phyloP scores from a whole-genome alignment of 1,284 basidiomycete genomes.

The Trametes hirsuta region DNA sequence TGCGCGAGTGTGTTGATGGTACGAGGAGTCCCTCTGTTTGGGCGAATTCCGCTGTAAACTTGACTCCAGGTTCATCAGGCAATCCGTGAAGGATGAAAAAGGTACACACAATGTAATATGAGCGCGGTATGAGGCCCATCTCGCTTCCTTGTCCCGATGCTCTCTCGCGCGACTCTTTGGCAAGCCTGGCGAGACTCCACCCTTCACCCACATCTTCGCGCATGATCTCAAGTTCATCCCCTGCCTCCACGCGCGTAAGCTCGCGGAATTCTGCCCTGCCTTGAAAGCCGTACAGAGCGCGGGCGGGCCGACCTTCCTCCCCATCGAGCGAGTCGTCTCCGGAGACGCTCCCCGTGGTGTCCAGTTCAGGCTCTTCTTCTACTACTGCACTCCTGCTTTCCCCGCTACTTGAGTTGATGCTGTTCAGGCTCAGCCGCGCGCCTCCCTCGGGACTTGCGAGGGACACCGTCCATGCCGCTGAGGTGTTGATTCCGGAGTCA shows the following conservation, averaged over 20 bases:
- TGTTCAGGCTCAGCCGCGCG: conserved; percentile 21
- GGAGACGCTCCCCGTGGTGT: conserved; percentile 42
- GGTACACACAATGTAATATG: conserved; percentile 67
- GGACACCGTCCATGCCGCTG: conserved; percentile 72
- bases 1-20: conserved; percentile 29
- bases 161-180: conserved; percentile 13
- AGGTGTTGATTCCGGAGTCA: conserved; percentile 77
- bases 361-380: conserved; percentile 39
- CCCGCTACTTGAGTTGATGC: background rate
- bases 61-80: background rate
- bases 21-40: conserved; percentile 49
- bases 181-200: conserved; percentile 67
- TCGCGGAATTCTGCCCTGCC: conserved; percentile 76
- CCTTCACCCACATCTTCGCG: conserved; percentile 71
- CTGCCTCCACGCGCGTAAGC: conserved; percentile 58
- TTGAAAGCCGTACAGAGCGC: conserved; percentile 71
- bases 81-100: background rate
- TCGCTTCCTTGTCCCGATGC: conserved; percentile 44
- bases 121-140: conserved; percentile 68
- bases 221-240: conserved; percentile 66
- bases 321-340: conserved; percentile 37
- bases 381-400: background rate
- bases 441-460: conserved; percentile 46
- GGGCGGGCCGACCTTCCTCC: conserved; percentile 51
- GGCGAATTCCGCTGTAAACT: conserved; percentile 68